Conservation (phyloP, 23 red algal genomes). For the Chondrus crispus region DNA sequence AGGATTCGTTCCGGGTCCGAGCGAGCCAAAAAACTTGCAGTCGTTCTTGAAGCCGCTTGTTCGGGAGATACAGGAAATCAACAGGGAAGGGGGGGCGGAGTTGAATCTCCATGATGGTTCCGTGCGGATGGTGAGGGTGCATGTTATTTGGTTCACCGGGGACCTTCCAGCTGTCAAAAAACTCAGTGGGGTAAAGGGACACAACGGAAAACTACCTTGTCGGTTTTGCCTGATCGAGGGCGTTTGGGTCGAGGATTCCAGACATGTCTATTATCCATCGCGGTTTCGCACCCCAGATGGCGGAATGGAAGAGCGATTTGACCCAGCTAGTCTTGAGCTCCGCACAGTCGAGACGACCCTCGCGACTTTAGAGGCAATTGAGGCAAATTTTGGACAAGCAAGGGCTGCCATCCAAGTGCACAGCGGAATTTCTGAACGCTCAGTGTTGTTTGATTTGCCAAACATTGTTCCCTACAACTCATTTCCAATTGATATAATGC, state of each 20-base stretch:
- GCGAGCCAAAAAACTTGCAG: not conserved
- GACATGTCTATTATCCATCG: not conserved
- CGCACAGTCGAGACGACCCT: not conserved
- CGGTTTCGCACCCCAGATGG: not conserved
- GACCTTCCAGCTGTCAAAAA: not conserved
- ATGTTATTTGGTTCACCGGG: constrained; percentile 1
- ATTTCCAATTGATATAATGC: not conserved
- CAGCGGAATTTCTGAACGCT: not conserved
- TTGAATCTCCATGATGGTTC: not conserved
- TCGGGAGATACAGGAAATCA: not conserved
- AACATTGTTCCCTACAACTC: not conserved
- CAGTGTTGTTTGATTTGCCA: not conserved
- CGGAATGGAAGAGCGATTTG: not conserved
- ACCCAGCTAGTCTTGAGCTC: not conserved
- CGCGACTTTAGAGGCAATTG: not conserved
- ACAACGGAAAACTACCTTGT: not conserved
- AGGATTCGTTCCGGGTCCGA: too few species aligned
- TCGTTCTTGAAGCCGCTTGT: not conserved
- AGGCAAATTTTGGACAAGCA: not conserved
- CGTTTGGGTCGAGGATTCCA: not conserved
- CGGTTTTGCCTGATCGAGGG: not conserved
- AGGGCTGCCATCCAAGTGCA: not conserved
- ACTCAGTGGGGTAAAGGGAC: not conserved
- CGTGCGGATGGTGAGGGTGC: not conserved
- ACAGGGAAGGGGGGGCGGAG: not conserved